Percentiles rank a stretch among this genome's conserved stretches.
Evolutionary conservation across 306 rosid genomes (phyloP).

Genomic region (Vigna trinervia): DNA sequence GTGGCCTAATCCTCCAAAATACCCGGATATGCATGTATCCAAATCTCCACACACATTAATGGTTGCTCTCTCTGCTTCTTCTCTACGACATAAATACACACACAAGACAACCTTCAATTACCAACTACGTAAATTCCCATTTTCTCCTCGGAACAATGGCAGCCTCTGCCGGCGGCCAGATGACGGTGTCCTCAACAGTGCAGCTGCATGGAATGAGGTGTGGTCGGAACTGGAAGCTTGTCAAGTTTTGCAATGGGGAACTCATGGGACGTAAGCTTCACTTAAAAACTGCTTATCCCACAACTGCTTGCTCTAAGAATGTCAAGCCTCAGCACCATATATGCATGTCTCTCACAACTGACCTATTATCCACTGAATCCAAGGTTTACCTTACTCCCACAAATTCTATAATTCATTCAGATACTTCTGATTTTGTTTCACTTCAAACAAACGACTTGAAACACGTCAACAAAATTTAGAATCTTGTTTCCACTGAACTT

Average conservation of each 20-base stretch:
- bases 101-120: constrained; percentile 24
- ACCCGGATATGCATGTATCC: constrained; percentile 33
- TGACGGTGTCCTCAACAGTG: constrained; percentile 44
- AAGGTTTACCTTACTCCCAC: constrained; percentile 43
- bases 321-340: constrained; percentile 24
- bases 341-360: constrained; percentile 51
- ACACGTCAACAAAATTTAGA: neutral
- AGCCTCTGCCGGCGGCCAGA: constrained; percentile 42
- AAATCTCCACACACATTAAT: constrained; percentile 1
- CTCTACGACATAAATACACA: constrained; percentile 22
- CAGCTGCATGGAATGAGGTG: constrained; percentile 37
- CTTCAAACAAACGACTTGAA: neutral
- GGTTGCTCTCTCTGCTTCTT: constrained; percentile 6
- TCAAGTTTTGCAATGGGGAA: constrained; percentile 45
- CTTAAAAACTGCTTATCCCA: neutral
- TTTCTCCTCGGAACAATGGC: constrained; percentile 48
- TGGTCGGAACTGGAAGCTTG: constrained; percentile 33
- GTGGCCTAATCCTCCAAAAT: constrained; percentile 45
- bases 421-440: too few species aligned
- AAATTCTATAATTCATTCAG: too few species aligned
- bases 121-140: constrained; percentile 27
- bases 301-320: constrained; percentile 26
- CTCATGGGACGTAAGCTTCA: constrained; percentile 49
- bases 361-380: constrained; percentile 39
- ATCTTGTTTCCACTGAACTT: too few species aligned